These are phyloP conservation scores for Globisporangium takayamanum DNA, from an alignment of 352 stramenopile species.

Conservation along the genomic window DNA sequence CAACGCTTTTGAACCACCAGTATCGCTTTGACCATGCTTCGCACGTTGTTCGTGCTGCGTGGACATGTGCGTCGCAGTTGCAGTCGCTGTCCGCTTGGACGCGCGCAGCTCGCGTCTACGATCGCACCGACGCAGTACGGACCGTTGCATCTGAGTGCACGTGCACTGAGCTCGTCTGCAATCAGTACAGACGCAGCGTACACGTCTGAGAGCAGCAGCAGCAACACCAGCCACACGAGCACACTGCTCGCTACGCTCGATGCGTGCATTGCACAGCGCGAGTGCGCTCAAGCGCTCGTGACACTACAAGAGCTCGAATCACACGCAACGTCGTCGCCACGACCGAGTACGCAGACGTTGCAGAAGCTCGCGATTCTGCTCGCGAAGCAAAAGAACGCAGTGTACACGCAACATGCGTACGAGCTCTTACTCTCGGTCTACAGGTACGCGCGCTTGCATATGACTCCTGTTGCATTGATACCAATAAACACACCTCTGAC, in stretches of 20 bases:
- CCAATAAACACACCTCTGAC: neutral
- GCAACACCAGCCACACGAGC: neutral
- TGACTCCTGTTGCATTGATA: neutral
- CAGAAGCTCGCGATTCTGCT: slow-evolving; percentile 50
- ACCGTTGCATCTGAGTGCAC: neutral
- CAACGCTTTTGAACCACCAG: neutral
- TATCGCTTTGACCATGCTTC: neutral
- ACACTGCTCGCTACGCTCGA: slow-evolving; percentile 24
- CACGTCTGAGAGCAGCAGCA: neutral
- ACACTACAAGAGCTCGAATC: slow-evolving; percentile 31
- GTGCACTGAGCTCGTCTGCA: too few species aligned
- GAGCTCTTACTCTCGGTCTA: slow-evolving; percentile 43
- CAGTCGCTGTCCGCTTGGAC: too few species aligned
- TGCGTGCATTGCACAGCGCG: slow-evolving; percentile 26
- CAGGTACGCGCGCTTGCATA: slow-evolving; percentile 1
- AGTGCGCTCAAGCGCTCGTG: slow-evolving; percentile 24
- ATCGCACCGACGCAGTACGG: neutral
- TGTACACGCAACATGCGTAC: slow-evolving; percentile 20
- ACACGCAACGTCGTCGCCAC: slow-evolving; percentile 6
- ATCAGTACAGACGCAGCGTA: too few species aligned
- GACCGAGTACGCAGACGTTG: slow-evolving; percentile 20
- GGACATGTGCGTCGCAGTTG: neutral
- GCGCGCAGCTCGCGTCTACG: neutral
- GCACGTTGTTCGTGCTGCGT: neutral
- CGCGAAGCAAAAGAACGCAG: slow-evolving; percentile 30